Evolutionary conservation across 805 yeast genomes (phyloP).

Genomic region (Ogataea salicorniae): DNA sequence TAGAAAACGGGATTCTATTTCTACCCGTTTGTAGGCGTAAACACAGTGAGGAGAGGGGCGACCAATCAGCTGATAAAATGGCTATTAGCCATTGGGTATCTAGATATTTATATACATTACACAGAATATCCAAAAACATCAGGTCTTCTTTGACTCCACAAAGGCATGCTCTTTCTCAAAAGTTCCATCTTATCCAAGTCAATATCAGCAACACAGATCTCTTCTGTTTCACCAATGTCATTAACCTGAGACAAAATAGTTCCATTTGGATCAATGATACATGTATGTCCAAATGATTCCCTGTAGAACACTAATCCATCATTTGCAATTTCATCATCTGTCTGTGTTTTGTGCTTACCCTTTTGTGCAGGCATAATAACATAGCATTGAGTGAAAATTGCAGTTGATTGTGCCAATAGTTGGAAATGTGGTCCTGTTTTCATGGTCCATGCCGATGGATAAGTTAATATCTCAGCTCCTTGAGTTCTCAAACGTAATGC

Average conservation of each 20-base stretch:
- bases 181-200: slow-evolving; percentile 45
- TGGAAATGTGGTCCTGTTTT: slow-evolving; percentile 95
- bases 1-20: too few relatives aligned
- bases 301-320: slow-evolving; percentile 37
- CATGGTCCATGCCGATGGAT: slow-evolving; percentile 90
- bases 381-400: slow-evolving; percentile 82
- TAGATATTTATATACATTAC: slow-evolving; percentile 2
- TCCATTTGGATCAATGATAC: slow-evolving; percentile 94
- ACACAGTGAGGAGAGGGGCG: not conserved
- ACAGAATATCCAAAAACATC: slow-evolving; percentile 48
- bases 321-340: slow-evolving; percentile 31
- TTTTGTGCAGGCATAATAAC: slow-evolving; percentile 88
- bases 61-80: not conserved
- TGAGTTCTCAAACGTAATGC: slow-evolving; percentile 54
- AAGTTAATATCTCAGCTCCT: slow-evolving; percentile 77
- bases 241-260: slow-evolving; percentile 56
- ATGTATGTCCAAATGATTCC: slow-evolving; percentile 79
- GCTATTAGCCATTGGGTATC: not conserved
- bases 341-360: slow-evolving; percentile 61
- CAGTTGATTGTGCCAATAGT: slow-evolving; percentile 71
- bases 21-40: not conserved
- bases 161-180: slow-evolving; percentile 69
- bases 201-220: slow-evolving; percentile 59
- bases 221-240: slow-evolving; percentile 35
- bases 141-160: slow-evolving; percentile 66